These are phyloP conservation scores for Ceratocystis diversiconidia DNA, from an alignment of 2,329 filamentous ascomycete species.

Conservation along the genomic window DNA sequence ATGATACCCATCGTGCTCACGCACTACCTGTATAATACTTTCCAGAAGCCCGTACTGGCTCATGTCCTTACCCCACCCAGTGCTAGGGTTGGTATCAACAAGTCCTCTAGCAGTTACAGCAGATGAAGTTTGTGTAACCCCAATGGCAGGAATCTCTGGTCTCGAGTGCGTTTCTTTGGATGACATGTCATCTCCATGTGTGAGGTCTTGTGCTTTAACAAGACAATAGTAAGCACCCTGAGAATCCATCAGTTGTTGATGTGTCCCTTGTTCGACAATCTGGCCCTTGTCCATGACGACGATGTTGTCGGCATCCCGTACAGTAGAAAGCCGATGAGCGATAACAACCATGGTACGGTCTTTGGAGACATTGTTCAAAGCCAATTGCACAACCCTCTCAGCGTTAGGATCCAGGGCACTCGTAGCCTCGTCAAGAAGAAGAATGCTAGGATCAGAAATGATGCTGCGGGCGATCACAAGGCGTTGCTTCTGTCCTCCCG, in stretches of 20 bases:
- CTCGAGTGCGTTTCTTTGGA: not conserved
- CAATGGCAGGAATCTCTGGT: not conserved
- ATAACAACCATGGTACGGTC: conserved; percentile 52
- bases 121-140: not conserved
- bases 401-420: conserved; percentile 38
- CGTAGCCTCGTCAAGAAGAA: conserved; percentile 57
- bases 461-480: conserved; percentile 54
- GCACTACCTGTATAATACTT: conserved; percentile 7
- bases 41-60: not conserved
- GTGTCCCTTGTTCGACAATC: conserved; percentile 47
- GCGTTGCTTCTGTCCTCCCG: conserved; percentile 53
- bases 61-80: not conserved
- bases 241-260: conserved; percentile 39
- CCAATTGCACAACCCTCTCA: conserved; percentile 39
- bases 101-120: not conserved
- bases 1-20: conserved; percentile 4
- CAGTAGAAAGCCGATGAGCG: conserved; percentile 45
- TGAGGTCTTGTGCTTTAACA: conserved; percentile 32
- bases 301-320: conserved; percentile 49
- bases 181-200: conserved; percentile 17
- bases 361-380: conserved; percentile 38
- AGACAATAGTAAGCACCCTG: conserved; percentile 37
- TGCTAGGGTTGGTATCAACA: not conserved
- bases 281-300: conserved; percentile 47
- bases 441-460: conserved; percentile 46